These are phyloP conservation scores for Physocladia obscura DNA, from an alignment of 192 early-diverging fungal species.

Conservation along the genomic window DNA sequence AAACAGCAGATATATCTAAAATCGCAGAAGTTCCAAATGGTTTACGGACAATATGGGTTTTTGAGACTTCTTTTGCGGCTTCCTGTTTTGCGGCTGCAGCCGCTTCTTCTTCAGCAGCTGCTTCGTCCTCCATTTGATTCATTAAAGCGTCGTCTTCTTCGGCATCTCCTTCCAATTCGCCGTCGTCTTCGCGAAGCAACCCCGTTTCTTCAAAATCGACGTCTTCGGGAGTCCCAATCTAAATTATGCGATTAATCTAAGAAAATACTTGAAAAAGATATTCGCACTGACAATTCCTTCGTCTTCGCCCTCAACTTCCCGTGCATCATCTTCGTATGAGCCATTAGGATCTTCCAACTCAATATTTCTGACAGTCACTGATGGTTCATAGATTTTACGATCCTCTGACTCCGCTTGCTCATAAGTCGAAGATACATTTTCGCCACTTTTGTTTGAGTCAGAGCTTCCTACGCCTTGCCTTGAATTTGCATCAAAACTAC, in stretches of 20 bases:
- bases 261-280: too few relatives aligned
- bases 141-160: background rate
- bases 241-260: background rate
- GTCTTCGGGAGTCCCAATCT: background rate
- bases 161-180: background rate
- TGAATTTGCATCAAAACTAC: too few relatives aligned
- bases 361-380: too few relatives aligned
- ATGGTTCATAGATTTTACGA: too few relatives aligned
- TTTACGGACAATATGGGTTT: background rate
- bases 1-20: conserved; percentile 5
- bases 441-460: too few relatives aligned
- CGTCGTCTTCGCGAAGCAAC: background rate
- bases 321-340: background rate
- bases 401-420: too few relatives aligned
- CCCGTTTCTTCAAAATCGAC: background rate
- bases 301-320: background rate
- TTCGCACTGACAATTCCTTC: background rate
- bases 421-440: too few relatives aligned
- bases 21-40: background rate
- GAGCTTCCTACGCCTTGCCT: too few relatives aligned
- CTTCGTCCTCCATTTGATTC: conserved; percentile 19
- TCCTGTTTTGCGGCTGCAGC: conserved; percentile 12
- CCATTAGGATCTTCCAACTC: too few relatives aligned
- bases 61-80: background rate
- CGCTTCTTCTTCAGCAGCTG: background rate